Evolutionary conservation across 345 rosid genomes (phyloP), one percentile per base, ranked within the genome.

Genomic region (Laguncularia racemosa): DNA sequence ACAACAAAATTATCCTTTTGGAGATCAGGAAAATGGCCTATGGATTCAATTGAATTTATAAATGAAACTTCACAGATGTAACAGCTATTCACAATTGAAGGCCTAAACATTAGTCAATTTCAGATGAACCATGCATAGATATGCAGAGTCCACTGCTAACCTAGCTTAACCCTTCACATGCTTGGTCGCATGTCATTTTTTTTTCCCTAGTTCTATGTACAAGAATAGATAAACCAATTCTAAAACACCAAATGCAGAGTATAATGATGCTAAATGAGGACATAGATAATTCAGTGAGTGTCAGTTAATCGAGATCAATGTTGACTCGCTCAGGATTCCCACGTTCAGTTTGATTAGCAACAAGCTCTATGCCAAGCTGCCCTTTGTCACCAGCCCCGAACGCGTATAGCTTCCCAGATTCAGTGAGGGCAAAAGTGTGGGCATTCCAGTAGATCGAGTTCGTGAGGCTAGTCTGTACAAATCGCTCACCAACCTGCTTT

Each of bases 351-450:
- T 80, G 78, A 79, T 75, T 76, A 58, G 82, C 81, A 1, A 71
- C 77, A 5, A 85, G 88, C 66, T 84, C 80, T 45, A 79, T 68
- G 38, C 97, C 96, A 4, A 93, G 92, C 79, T 93, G 97, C 59
- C 99, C 99, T 56, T 76, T 89, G 73, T 93, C 97, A 18, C 99
- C 99, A 0, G 95, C 85, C 0, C 99, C 99, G 44, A 93, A 89
- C 0, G 97, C 95, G 13, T 80, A 93, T 1, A 93, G 76, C 66
- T 78, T 84, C 49, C 99, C 99, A 0, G 92, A 82, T 72, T 89
- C 95, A 0, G 91, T 79, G 60, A 89, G 86, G 3, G 96, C 97
- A 64, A 93, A 81, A 0, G 97, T 93, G 75, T 93, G 99, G 10
- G 97, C 88, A 28, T 74, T 82, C 95, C 90, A 89, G 63, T 81